A percentile compares a stretch with the other conserved stretches of the same genome.
Evolutionary conservation across 2,329 filamentous ascomycete species (phyloP).

Genomic region (Fusarium sp.): DNA sequence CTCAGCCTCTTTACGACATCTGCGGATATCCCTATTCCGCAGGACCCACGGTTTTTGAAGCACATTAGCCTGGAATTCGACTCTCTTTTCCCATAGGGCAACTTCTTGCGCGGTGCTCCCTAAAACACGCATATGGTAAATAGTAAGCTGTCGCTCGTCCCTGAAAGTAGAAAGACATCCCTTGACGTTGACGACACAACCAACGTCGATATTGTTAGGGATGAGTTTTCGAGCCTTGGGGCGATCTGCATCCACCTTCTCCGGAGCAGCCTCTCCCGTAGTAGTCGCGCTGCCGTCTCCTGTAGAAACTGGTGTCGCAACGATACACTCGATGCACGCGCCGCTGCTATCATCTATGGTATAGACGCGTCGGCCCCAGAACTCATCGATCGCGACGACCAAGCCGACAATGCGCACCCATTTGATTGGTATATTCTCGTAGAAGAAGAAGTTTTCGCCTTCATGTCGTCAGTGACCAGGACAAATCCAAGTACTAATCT

Average conservation of each 20-base stretch:
- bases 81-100: slow-evolving; percentile 70
- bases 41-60: slow-evolving; percentile 70
- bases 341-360: slow-evolving; percentile 78
- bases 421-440: slow-evolving; percentile 81
- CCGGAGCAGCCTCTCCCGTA: slow-evolving; percentile 11
- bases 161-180: slow-evolving; percentile 66
- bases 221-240: slow-evolving; percentile 29
- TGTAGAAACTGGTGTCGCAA: slow-evolving; percentile 24
- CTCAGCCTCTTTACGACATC: slow-evolving; percentile 65
- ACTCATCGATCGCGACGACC: slow-evolving; percentile 74
- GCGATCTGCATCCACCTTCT: slow-evolving; percentile 14
- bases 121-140: slow-evolving; percentile 65
- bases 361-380: slow-evolving; percentile 62
- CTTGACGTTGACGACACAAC: slow-evolving; percentile 70
- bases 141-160: slow-evolving; percentile 65
- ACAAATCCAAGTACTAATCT: not conserved
- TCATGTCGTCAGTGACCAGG: slow-evolving; percentile 15
- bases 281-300: slow-evolving; percentile 9
- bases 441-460: slow-evolving; percentile 74
- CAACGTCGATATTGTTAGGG: slow-evolving; percentile 61
- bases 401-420: slow-evolving; percentile 81
- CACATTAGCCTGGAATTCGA: slow-evolving; percentile 64
- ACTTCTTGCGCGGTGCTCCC: slow-evolving; percentile 70
- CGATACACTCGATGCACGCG: slow-evolving; percentile 65
- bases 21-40: slow-evolving; percentile 62